These are phyloP conservation scores for Tylopilus vinaceipallidus DNA, from an alignment of 768 basidiomycete genomes.

Conservation along the genomic window DNA sequence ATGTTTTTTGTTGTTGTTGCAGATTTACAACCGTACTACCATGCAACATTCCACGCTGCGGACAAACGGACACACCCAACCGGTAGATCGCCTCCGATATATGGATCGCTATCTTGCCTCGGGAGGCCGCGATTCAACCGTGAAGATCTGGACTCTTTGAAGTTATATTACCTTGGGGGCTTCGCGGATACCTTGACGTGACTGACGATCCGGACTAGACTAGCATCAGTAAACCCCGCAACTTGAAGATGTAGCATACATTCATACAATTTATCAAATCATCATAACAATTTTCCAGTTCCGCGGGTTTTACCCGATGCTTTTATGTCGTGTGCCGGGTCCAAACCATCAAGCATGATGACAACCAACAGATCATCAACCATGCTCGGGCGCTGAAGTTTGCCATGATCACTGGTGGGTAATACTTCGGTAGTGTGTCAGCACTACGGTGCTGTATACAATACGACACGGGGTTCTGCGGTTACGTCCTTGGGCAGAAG, in stretches of 20 bases:
- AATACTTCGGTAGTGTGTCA: too few relatives aligned
- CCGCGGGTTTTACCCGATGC: not conserved
- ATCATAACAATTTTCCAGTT: not conserved
- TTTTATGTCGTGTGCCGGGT: not conserved
- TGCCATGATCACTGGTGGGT: too few relatives aligned
- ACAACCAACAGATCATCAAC: too few relatives aligned
- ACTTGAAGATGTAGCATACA: constrained; percentile 31
- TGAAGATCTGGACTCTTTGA: constrained; percentile 95
- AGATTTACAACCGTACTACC: constrained; percentile 95
- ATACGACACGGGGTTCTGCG: too few relatives aligned
- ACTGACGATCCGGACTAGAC: constrained; percentile 15
- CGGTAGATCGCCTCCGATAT: constrained; percentile 85
- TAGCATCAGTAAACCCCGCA: constrained; percentile 20
- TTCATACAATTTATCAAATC: constrained; percentile 12
- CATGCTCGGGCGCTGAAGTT: too few relatives aligned
- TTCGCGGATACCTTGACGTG: constrained; percentile 15
- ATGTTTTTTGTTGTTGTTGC: constrained; percentile 1
- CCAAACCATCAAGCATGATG: too few relatives aligned
- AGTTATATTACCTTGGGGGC: constrained; percentile 1
- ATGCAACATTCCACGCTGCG: constrained; percentile 80
- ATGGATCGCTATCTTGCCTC: constrained; percentile 95
- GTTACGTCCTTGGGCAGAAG: too few relatives aligned
- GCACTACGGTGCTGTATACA: too few relatives aligned
- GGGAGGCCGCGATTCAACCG: constrained; percentile 80
- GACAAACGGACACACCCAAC: constrained; percentile 92